Percentiles rank a stretch among this genome's conserved stretches.
phyloP scores from a whole-genome alignment of 2,329 filamentous ascomycete species.

The Xylariaceae sp. region DNA sequence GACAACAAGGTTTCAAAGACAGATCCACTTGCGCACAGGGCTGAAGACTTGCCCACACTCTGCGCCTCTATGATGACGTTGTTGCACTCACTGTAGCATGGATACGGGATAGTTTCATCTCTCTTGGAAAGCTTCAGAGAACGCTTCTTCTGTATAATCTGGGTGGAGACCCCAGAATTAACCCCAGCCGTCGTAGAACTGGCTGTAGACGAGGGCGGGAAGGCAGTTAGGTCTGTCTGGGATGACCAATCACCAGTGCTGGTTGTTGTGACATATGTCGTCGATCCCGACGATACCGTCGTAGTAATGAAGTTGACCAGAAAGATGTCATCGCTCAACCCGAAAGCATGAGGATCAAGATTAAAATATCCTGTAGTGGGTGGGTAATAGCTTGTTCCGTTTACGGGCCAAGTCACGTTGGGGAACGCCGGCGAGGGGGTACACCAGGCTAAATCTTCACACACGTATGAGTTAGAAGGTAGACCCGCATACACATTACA shows the following conservation, averaged over 20 bases:
- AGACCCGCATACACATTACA: conserved; percentile 50
- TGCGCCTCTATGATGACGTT: conserved; percentile 44
- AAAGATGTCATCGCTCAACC: conserved; percentile 61
- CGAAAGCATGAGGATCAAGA: conserved; percentile 59
- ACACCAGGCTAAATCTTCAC: conserved; percentile 41
- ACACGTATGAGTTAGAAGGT: conserved; percentile 45
- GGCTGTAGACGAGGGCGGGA: conserved; percentile 23
- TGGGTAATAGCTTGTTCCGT: conserved; percentile 48
- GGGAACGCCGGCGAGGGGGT: conserved; percentile 37
- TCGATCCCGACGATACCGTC: conserved; percentile 31
- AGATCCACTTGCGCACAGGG: conserved; percentile 43
- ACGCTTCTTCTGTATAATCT: neutral
- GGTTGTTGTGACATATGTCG: conserved; percentile 36
- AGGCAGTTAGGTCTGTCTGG: conserved; percentile 45
- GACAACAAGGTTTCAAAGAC: conserved; percentile 37
- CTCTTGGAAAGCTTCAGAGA: conserved; percentile 37
- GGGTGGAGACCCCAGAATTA: neutral
- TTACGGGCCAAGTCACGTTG: conserved; percentile 40
- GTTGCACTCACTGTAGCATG: conserved; percentile 54
- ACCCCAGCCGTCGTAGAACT: conserved; percentile 8
- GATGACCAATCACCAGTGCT: conserved; percentile 55
- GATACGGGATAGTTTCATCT: conserved; percentile 37
- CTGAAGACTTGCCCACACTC: conserved; percentile 41
- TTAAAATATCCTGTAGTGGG: conserved; percentile 58
- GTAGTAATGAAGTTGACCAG: conserved; percentile 38